Evolutionary conservation across 768 basidiomycete genomes (phyloP), one percentile per base, ranked within the genome.

Genomic region (Suillus tomentosus): DNA sequence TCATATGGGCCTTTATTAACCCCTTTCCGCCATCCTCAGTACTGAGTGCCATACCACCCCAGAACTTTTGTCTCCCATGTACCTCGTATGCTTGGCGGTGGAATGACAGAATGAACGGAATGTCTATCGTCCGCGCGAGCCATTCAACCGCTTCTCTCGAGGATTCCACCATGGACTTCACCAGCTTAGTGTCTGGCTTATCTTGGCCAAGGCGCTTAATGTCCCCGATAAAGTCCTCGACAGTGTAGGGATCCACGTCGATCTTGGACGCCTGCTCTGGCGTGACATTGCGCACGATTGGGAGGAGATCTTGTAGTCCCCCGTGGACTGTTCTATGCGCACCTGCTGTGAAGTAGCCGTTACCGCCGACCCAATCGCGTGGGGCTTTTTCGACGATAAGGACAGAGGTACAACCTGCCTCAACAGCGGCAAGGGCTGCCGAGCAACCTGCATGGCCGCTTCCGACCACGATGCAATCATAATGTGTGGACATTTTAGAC

Each of bases 291-390:
- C 70, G 74, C 24, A 89, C 82, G 64, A 89, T 73, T 4, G 83
- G 76, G 27, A 88, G 79, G 42, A 90, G 79, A 72, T 89, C 87
- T 4, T 74, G 66, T n/a, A 90, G 78, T 2, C 88, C 89, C 17
- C 65, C 76, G 67, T 90, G 89, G 3, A 83, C 85, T 13, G 85
- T 88, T 61, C 89, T 85, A 69, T 85, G 81, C 8, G 88, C 87
- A 24, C 88, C 88, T 11, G 88, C 87, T 37, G 88, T 89, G 76
- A 90, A 90, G 74, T 85, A 88, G 19, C 87, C 86, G 68, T 91
- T 90, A 19, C 88, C 89, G 5, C 89, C 89, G 4, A 74, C 81
- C 88, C 88, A 90, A 62, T 82, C 81, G 47, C 75, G 68, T 1
- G 88, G 86, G 47, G 86, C 86, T 69, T 89, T 89, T 69, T 90